phyloP scores from a whole-genome alignment of 2,329 filamentous ascomycete genomes.

The Aspergillus ochraceoroseus region DNA sequence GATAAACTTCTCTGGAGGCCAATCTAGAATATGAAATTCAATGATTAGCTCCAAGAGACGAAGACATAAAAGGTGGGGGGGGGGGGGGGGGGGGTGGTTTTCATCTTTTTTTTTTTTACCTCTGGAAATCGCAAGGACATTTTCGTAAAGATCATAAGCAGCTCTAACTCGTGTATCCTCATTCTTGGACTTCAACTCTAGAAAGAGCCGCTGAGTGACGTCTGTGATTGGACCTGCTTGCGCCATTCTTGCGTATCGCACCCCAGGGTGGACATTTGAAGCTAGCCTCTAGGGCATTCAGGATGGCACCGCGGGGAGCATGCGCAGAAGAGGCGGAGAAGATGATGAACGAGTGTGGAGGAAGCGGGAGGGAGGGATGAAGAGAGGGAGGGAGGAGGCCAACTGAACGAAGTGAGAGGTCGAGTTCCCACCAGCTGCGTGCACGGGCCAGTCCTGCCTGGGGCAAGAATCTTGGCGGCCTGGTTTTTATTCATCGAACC shows the following conservation, averaged over 20 bases:
- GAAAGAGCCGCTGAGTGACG: constrained; percentile 53
- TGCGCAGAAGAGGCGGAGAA: constrained; percentile 17
- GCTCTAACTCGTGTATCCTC: constrained; percentile 48
- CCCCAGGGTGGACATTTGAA: constrained; percentile 40
- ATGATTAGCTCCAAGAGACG: constrained; percentile 14
- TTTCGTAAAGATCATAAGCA: constrained; percentile 46
- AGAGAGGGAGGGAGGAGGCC: neutral
- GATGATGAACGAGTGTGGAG: constrained; percentile 15
- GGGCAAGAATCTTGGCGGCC: neutral
- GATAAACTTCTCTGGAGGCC: constrained; percentile 72
- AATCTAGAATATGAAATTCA: constrained; percentile 51
- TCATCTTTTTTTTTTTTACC: no score
- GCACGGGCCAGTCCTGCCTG: constrained; percentile 25
- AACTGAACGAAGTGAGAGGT: constrained; percentile 5
- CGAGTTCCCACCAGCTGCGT: constrained; percentile 23
- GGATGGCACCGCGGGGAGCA: constrained; percentile 18
- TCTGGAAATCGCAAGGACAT: constrained; percentile 45
- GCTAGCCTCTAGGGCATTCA: constrained; percentile 31
- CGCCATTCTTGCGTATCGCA: constrained; percentile 43
- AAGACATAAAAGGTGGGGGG: neutral
- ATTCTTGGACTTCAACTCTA: constrained; percentile 55
- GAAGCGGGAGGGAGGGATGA: constrained; percentile 19
- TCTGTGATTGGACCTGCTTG: constrained; percentile 46
- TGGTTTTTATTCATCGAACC: neutral
- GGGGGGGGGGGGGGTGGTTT: no score